Base-by-base conservation (phyloP, 1,284 basidiomycete genomes). In the Ceratobasidium sp. region DNA sequence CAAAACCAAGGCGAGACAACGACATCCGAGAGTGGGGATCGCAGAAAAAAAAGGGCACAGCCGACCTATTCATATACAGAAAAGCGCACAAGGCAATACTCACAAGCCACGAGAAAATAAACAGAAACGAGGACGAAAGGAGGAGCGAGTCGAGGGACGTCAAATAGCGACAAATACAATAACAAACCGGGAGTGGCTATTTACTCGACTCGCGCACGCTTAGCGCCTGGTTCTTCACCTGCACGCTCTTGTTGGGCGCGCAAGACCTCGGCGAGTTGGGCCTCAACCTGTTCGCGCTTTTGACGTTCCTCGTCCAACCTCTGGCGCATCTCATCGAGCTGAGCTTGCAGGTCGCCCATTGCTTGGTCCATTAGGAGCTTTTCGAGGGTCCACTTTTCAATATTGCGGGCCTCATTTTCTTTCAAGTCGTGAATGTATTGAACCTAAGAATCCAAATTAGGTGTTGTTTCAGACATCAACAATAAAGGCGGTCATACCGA, bases 351-450 rank as follows among this genome's bases (percentile, higher is more conserved):
- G 75, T 92, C 90, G 22, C 90, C 89, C 90, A 92, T 92, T 4
- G 76, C 91, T 78, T 95, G 93, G 76, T 96, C 93, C 90, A 93
- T 94, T 67, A 95, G 81, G 49, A 95, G 78, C 79, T 95, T 95
- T 81, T 96, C 93, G 42, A 96, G 81, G n/a, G 93, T 94, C 93
- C 93, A 95, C 77, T 92, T 93, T 78, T 96, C 93, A 73, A 94
- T 94, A 74, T 94, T 94, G 50, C 89, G 86, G 25, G 91, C 91
- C 77, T 95, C 93, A 78, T 93, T 93, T 78, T 93, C 91, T 76
- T 94, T 94, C 57, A 96, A 84, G 73, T 93, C 89, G 76, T 93
- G 90, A 76, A 96, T 94, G 78, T 96, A 95, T 74, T 92, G 86
- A 53, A 93, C 60, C 60, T 65, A 47, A 20, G 7, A 8, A 47